These are phyloP conservation scores for Xylariales sp. DNA, from an alignment of 2,329 filamentous ascomycete genomes.

Conservation along the genomic window DNA sequence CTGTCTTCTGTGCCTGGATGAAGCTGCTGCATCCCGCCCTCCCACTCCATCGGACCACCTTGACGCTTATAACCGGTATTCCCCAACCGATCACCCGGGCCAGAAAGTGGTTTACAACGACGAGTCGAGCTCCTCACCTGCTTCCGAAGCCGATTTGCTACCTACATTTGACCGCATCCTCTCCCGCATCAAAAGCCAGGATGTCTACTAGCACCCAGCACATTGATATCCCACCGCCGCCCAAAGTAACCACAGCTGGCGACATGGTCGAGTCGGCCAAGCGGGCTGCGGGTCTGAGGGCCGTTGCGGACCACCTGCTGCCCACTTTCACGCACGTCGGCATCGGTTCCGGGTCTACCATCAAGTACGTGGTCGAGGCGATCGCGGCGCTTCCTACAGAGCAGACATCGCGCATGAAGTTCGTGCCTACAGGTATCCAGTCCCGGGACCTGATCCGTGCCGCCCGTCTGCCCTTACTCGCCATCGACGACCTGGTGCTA, in stretches of 20 bases:
- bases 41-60: no score
- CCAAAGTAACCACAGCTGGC: slow-evolving; percentile 9
- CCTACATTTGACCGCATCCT: no score
- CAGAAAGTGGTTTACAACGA: no score
- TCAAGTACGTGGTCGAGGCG: slow-evolving; percentile 81
- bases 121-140: no score
- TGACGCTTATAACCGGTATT: no score
- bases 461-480: slow-evolving; percentile 72
- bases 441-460: slow-evolving; percentile 80
- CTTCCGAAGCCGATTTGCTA: no score
- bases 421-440: slow-evolving; percentile 89
- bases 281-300: slow-evolving; percentile 67
- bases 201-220: slow-evolving; percentile 2
- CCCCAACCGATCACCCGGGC: no score
- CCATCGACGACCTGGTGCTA: slow-evolving; percentile 69
- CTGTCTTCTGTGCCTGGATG: no score
- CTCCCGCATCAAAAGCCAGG: no score
- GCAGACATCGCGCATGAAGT: slow-evolving; percentile 64
- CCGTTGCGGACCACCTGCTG: slow-evolving; percentile 68
- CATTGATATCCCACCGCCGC: slow-evolving; percentile 10
- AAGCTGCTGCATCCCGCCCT: no score
- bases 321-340: slow-evolving; percentile 61
- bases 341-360: slow-evolving; percentile 77
- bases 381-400: slow-evolving; percentile 58
- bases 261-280: slow-evolving; percentile 50